Conservation (phyloP, 192 early-diverging fungal genomes). For the Dimargaris cristalligena region DNA sequence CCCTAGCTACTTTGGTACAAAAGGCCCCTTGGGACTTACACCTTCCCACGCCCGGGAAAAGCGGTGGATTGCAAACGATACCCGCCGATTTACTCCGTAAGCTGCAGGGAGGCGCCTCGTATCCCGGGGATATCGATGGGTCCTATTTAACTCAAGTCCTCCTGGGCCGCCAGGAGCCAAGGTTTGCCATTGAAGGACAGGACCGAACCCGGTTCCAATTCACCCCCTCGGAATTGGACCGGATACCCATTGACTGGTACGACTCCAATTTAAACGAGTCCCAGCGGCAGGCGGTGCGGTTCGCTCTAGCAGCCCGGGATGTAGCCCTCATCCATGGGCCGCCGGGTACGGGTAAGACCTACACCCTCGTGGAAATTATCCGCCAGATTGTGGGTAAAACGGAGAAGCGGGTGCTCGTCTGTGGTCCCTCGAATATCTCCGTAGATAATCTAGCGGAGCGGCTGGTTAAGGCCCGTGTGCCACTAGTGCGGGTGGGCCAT, state of each 20-base stretch:
- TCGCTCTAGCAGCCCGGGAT: constrained; percentile 39
- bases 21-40: neutral
- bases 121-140: constrained; percentile 11
- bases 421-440: constrained; percentile 77
- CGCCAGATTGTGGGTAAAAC: constrained; percentile 42
- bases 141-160: constrained; percentile 22
- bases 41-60: neutral
- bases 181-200: constrained; percentile 14
- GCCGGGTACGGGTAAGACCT: constrained; percentile 82
- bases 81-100: neutral
- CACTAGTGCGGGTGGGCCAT: constrained; percentile 67
- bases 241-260: constrained; percentile 23
- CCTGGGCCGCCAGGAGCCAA: constrained; percentile 24
- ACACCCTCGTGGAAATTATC: constrained; percentile 72
- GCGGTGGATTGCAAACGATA: neutral
- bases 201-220: constrained; percentile 29
- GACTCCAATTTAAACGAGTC: constrained; percentile 47
- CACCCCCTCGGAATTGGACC: constrained; percentile 18
- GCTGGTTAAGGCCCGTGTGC: constrained; percentile 36
- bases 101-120: neutral
- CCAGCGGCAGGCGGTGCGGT: constrained; percentile 50
- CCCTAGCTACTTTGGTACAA: constrained; percentile 16
- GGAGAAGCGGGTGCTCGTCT: constrained; percentile 57
- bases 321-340: constrained; percentile 72
- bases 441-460: constrained; percentile 81